Conservation (phyloP, 257 asterid genomes). For the Nicotiana paniculata region DNA sequence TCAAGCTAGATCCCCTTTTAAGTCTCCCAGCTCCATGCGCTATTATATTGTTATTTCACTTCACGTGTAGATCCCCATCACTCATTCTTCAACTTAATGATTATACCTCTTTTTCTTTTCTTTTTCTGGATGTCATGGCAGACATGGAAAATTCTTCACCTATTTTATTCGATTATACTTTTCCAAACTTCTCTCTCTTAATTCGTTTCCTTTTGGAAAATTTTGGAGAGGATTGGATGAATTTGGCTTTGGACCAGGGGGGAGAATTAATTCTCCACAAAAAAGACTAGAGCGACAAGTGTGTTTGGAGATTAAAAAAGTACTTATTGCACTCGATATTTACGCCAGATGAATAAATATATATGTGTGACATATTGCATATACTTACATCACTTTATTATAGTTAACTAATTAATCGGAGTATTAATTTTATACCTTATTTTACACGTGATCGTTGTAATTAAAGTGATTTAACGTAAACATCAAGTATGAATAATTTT, state of each 20-base stretch:
- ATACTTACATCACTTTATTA: not conserved
- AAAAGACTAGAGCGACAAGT: not conserved
- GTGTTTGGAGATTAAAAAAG: no score
- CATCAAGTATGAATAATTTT: not conserved
- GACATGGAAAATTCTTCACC: not conserved
- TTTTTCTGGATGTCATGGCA: not conserved
- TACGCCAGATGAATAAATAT: no score
- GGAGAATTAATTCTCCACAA: not conserved
- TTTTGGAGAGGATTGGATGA: not conserved
- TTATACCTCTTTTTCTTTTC: not conserved
- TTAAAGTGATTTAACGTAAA: no score
- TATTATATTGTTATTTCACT: not conserved
- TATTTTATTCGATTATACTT: not conserved
- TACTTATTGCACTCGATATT: no score
- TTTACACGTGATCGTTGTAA: no score
- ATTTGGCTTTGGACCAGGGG: not conserved
- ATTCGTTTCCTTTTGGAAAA: no score
- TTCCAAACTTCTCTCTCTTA: not conserved
- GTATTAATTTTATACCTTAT: no score
- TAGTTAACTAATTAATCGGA: not conserved
- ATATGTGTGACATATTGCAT: no score
- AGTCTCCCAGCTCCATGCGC: not conserved
- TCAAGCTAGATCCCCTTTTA: no score
- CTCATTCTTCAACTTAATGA: not conserved
- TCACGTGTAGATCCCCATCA: not conserved